Conservation (phyloP, 805 yeast species). For the Starmerella cellae region DNA sequence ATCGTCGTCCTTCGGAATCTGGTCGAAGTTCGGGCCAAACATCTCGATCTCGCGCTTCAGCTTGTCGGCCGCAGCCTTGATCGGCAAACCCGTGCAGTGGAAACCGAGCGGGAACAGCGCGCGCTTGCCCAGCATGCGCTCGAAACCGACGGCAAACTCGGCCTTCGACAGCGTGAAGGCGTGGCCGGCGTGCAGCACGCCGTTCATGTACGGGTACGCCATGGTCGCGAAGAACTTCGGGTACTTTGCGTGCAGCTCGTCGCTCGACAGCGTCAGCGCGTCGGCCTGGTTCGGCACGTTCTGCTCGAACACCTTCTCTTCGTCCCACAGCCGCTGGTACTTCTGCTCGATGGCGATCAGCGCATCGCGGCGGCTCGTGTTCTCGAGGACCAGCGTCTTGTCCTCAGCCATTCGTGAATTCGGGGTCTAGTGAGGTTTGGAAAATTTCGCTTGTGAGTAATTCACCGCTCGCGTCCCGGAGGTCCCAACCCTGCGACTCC, state of each 20-base stretch:
- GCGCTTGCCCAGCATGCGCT: constrained; percentile 84
- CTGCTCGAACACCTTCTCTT: constrained; percentile 71
- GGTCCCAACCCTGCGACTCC: no score
- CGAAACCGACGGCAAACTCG: constrained; percentile 84
- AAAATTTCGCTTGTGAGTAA: no score
- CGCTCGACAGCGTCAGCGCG: constrained; percentile 42
- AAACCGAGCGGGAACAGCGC: constrained; percentile 93
- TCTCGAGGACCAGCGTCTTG: constrained; percentile 27
- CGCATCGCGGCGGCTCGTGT: constrained; percentile 91
- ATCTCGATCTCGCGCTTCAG: constrained; percentile 80
- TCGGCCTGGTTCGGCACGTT: constrained; percentile 68
- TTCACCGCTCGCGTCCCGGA: no score
- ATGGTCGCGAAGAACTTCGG: constrained; percentile 86
- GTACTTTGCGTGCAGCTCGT: constrained; percentile 58
- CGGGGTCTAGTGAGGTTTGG: no score
- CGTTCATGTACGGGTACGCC: constrained; percentile 99
- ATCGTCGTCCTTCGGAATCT: constrained; percentile 33
- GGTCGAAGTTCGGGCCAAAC: constrained; percentile 65
- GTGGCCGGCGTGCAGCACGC: constrained; percentile 96
- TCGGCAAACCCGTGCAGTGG: constrained; percentile 99
- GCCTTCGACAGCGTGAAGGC: constrained; percentile 87
- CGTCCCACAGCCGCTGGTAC: constrained; percentile 78
- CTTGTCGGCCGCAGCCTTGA: constrained; percentile 87
- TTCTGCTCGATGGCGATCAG: constrained; percentile 77
- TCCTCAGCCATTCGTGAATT: constrained; percentile 13